Conservation (phyloP, 768 basidiomycete species). For the Baorangia bicolor region DNA sequence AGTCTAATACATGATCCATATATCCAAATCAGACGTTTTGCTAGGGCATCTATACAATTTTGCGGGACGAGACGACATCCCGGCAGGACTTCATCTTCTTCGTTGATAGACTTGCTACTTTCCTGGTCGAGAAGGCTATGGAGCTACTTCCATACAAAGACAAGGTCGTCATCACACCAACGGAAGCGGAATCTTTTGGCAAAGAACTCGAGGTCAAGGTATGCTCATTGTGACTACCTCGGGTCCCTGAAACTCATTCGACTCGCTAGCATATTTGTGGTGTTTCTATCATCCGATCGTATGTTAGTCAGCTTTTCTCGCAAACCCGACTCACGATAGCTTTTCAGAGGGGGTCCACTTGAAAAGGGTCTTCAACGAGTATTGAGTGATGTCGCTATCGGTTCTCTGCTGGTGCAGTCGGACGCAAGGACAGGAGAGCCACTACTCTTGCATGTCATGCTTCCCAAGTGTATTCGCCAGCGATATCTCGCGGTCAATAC, state of each 20-base stretch:
- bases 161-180: conserved; percentile 66
- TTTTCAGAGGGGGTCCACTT: conserved; percentile 77
- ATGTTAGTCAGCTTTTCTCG: conserved; percentile 29
- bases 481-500: conserved; percentile 62
- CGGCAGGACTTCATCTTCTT: conserved; percentile 93
- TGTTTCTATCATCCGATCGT: conserved; percentile 87
- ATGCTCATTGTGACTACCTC: conserved; percentile 6
- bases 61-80: conserved; percentile 69
- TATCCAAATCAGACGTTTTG: background rate
- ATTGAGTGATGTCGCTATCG: conserved; percentile 80
- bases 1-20: conserved; percentile 5
- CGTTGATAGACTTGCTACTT: conserved; percentile 79
- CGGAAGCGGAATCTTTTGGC: conserved; percentile 55
- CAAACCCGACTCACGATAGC: background rate
- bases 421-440: conserved; percentile 86
- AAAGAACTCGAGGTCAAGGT: conserved; percentile 63
- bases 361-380: conserved; percentile 90
- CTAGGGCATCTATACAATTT: conserved; percentile 86
- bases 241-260: background rate
- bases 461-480: conserved; percentile 72
- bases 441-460: conserved; percentile 73
- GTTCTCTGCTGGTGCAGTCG: conserved; percentile 89
- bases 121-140: conserved; percentile 82
- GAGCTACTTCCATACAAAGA: conserved; percentile 73
- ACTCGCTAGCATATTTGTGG: conserved; percentile 70